A percentile compares a stretch with the other conserved stretches of the same genome.
Evolutionary conservation across 2,329 filamentous ascomycete genomes (phyloP).

Genomic region (Colletotrichum tabaci): DNA sequence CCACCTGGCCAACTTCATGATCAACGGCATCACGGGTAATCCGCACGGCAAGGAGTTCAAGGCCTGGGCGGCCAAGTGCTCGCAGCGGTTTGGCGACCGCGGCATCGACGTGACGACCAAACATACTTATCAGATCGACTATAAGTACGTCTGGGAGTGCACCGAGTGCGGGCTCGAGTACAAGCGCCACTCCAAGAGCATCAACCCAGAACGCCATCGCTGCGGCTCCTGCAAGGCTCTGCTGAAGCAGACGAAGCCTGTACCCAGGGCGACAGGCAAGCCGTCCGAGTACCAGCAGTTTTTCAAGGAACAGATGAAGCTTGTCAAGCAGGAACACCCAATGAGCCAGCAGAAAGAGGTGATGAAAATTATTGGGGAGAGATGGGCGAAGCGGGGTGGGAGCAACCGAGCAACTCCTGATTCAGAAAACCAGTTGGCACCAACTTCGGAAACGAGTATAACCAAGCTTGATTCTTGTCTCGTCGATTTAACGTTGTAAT

Average conservation of each 20-base stretch:
- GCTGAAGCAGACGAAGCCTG: conserved; percentile 85
- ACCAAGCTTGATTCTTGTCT: conserved; percentile 21
- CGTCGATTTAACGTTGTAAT: conserved; percentile 19
- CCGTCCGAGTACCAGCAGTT: conserved; percentile 65
- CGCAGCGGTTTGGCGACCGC: conserved; percentile 68
- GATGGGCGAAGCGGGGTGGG: conserved; percentile 70
- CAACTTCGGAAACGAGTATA: conserved; percentile 14
- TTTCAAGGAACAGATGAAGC: conserved; percentile 78
- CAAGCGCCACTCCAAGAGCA: conserved; percentile 88
- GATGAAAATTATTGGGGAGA: conserved; percentile 76
- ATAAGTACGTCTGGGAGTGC: conserved; percentile 93
- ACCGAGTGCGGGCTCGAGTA: conserved; percentile 78
- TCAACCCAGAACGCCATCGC: conserved; percentile 78
- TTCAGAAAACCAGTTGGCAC: not conserved
- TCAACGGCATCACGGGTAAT: conserved; percentile 80
- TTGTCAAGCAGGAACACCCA: conserved; percentile 70
- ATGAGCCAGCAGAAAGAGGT: conserved; percentile 75
- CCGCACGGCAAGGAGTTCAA: conserved; percentile 92
- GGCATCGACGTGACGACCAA: conserved; percentile 89
- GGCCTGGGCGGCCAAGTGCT: conserved; percentile 74
- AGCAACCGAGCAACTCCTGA: conserved; percentile 44
- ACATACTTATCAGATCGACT: conserved; percentile 91
- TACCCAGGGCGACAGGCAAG: conserved; percentile 66
- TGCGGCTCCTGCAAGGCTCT: conserved; percentile 83
- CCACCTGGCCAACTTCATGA: conserved; percentile 92